Base-by-base conservation (phyloP, 208 protist species). In the Leishmania braziliensis region DNA sequence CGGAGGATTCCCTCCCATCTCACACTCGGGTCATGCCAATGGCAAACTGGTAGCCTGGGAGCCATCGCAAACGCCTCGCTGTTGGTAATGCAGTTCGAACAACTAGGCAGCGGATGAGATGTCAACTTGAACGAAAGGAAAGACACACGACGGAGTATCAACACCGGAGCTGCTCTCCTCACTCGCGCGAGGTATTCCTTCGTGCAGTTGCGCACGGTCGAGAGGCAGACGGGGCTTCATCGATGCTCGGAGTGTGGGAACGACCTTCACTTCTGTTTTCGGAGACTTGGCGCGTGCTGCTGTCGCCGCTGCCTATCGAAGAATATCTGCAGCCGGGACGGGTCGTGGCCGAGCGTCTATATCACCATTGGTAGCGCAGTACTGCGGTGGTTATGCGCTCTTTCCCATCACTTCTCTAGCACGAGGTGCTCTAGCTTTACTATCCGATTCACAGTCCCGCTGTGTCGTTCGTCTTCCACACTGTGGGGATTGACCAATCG, bases 381-480 rank as follows among this genome's bases (percentile, higher is more conserved):
- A 39, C 70, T 26, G 5, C 46, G 5, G 48, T 20, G 62, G n/a
- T 29, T 5, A 29, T 23, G 46, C 70, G 6, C 48, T 12, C n/a
- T 48, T 10, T 16, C 3, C 18, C 18, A 43, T 39, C 36, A 48
- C 65, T 76, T 10, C n/a, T 77, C 69, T 5, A 89, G 68, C 1
- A 88, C 69, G 0, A 69, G 20, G 3, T 72, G 18, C 58, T 83
- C 85, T 9, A 92, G 74, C 26, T 23, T 1, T 48, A 88, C 29
- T 74, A 89, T 90, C 4, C 58, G 54, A 14, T n/a, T 2, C 8
- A 80, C 79, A 46, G 78, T 80, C 8, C 16, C 5, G 18, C 99
- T 14, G 50, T 78, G 79, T 70, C 99, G 98, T 54, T 90, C 81
- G 73, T 99, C 98, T 76, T 99, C 98, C 53, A 99, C 87, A 20